Conservation (phyloP, 192 early-diverging fungal genomes). For the Coemansia sp. region DNA sequence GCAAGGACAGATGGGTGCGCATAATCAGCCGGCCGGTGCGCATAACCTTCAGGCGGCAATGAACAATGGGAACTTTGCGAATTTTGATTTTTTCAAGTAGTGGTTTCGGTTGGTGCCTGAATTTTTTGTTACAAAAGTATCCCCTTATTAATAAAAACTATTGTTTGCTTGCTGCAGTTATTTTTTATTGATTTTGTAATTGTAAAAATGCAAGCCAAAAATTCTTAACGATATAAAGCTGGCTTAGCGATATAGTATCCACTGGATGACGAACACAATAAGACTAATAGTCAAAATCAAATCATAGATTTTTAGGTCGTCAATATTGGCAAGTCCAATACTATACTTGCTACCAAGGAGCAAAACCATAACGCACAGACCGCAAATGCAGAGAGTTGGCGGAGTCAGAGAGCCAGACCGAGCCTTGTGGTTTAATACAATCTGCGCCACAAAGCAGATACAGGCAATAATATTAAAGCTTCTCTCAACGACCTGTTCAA, state of each 20-base stretch:
- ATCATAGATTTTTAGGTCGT: no score
- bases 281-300: background rate
- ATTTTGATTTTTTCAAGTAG: constrained; percentile 44
- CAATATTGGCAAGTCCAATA: no score
- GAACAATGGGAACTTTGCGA: constrained; percentile 46
- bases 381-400: background rate
- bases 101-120: no score
- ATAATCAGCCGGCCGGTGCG: background rate
- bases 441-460: background rate
- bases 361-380: background rate
- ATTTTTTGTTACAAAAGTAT: no score
- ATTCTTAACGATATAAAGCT: background rate
- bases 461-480: background rate
- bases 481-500: background rate
- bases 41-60: constrained; percentile 19
- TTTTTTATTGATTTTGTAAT: no score
- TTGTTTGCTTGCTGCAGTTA: no score
- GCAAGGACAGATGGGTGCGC: background rate
- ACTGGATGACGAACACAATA: background rate
- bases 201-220: no score
- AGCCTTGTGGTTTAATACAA: background rate
- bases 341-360: no score
- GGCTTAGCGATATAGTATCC: background rate
- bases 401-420: background rate
- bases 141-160: no score